Evolutionary conservation across 768 basidiomycete species (phyloP).

Genomic region (Boletus subcaerulescens): DNA sequence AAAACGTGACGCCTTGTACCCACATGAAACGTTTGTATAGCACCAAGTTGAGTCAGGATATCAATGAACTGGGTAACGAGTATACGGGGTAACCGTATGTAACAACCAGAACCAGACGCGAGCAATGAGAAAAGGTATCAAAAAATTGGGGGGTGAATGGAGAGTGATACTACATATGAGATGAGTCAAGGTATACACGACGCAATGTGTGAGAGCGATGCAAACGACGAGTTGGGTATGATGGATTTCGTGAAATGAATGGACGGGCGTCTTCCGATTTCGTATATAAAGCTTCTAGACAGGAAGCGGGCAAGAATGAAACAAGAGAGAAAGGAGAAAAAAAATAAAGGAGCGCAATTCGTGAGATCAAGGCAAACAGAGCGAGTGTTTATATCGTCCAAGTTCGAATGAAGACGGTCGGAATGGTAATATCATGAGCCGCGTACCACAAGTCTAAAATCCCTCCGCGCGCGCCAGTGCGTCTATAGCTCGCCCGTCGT

Average conservation of each 20-base stretch:
- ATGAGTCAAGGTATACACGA: conserved; percentile 36
- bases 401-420: conserved; percentile 32
- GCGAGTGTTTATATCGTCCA: conserved; percentile 27
- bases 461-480: conserved; percentile 22
- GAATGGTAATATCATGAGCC: conserved; percentile 29
- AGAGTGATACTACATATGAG: conserved; percentile 37
- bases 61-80: conserved; percentile 33
- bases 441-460: conserved; percentile 29
- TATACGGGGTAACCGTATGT: conserved; percentile 40
- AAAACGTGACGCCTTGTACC: conserved; percentile 21
- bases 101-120: conserved; percentile 22
- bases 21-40: conserved; percentile 12
- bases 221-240: conserved; percentile 35
- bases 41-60: conserved; percentile 30
- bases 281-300: conserved; percentile 29
- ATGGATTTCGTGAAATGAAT: conserved; percentile 34
- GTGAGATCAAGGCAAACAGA: conserved; percentile 29
- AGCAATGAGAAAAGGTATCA: conserved; percentile 31
- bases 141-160: conserved; percentile 30
- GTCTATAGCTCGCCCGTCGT: conserved; percentile 49
- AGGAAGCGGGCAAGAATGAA: conserved; percentile 31
- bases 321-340: not conserved
- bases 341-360: conserved; percentile 33
- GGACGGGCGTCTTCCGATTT: conserved; percentile 35
- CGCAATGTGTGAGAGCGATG: conserved; percentile 37